phyloP scores from a whole-genome alignment of 139 green algal species.

The Chlorella sp. region DNA sequence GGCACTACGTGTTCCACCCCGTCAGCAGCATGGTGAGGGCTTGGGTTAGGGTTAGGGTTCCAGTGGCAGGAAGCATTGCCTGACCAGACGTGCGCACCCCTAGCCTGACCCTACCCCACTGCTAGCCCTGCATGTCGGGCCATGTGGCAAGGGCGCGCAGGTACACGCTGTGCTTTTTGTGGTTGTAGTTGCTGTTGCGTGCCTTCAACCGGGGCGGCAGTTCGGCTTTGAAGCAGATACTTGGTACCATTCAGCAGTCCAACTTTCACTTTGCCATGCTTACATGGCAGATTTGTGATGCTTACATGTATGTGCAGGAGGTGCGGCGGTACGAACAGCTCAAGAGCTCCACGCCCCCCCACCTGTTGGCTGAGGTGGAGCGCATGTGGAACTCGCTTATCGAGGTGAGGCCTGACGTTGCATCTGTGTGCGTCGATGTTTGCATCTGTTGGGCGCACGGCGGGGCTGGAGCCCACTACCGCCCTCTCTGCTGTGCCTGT shows the following conservation, averaged over 20 bases:
- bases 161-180: neutral
- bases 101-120: neutral
- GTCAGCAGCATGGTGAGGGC: neutral
- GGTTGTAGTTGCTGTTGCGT: no score
- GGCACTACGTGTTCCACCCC: neutral
- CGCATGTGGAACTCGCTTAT: neutral
- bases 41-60: no score
- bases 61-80: neutral
- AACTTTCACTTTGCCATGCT: neutral
- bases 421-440: neutral
- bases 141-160: neutral
- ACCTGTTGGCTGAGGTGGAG: neutral
- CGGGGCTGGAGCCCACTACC: neutral
- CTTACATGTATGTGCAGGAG: neutral
- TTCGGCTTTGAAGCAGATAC: neutral
- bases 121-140: no score
- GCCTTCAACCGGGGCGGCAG: neutral
- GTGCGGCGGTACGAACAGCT: neutral
- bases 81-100: neutral
- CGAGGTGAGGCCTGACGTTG: neutral
- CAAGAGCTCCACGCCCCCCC: neutral
- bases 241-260: neutral
- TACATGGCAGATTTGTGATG: neutral
- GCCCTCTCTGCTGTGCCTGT: no score
- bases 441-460: no score